Evolutionary conservation across 2,329 filamentous ascomycete genomes (phyloP), one percentile per base, ranked within the genome.

Genomic region (Penicillium digitatum): DNA sequence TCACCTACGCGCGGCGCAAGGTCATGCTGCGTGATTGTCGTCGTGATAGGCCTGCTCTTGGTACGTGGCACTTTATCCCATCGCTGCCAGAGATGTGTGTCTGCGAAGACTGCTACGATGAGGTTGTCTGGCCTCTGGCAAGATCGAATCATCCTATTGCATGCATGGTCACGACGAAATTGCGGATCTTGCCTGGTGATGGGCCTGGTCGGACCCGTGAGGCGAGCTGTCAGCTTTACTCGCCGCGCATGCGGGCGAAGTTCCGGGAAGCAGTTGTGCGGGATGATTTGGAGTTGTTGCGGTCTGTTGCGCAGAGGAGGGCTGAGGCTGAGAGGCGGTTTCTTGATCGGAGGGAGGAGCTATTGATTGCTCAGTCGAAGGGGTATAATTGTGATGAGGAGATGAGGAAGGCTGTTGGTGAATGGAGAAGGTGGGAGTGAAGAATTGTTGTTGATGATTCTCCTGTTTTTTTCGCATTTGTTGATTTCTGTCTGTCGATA

Each of bases 51-150:
- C 78, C 84, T 5, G 73, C 87, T 2, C 71, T 78, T n/a, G 81
- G 84, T 52, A 81, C 79, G 12, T 96, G 92, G 92, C 86, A 95
- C 70, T 85, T 82, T 52, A 90, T 95, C 70, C 84, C 88, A 0
- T 79, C 82, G 14, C 76, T 95, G 0, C 89, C 88, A 0, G 83
- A 91, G 45, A 84, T 96, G 65, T 90, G 88, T 0, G 87, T 95
- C 4, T 97, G 92, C 72, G 85, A 88, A 60, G 89, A 93, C 71
- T 97, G 92, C 71, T 96, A 88, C 69, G 83, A 89, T 16, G 85
- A 90, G 22, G 82, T 90, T 0, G 83, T 96, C n/a, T 84, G 82
- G 72, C 90, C 91, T 0, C 77, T 84, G 48, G 74, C 86, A 1
- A 76, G 80, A 29, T 76, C 79, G 3, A 73, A 79, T 37, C 75